Conservation (phyloP, 495 filamentous ascomycete genomes). For the Jackrogersella multiformis region DNA sequence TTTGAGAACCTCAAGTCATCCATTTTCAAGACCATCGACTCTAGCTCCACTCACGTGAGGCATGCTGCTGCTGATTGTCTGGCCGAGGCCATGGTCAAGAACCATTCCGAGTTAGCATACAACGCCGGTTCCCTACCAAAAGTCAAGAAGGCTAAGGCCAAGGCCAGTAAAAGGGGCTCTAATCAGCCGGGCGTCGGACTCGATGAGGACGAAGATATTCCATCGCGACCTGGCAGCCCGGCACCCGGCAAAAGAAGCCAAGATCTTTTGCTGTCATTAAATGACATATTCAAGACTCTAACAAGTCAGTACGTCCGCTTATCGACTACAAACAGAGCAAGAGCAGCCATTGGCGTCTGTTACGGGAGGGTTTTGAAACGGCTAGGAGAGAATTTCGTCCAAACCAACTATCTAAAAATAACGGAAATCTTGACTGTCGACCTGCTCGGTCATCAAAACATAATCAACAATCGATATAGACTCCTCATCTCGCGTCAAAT, state of each 20-base stretch:
- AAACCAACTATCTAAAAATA: constrained; percentile 81
- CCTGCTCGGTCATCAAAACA: constrained; percentile 76
- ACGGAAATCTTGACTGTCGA: constrained; percentile 82
- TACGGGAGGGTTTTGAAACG: constrained; percentile 81
- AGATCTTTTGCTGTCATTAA: constrained; percentile 75
- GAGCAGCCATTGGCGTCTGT: constrained; percentile 86
- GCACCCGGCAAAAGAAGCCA: constrained; percentile 73
- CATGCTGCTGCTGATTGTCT: constrained; percentile 90
- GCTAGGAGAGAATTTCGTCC: constrained; percentile 77
- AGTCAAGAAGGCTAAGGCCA: constrained; percentile 77
- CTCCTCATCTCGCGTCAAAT: constrained; percentile 86
- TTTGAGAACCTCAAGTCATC: constrained; percentile 84
- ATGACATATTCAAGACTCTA: constrained; percentile 81
- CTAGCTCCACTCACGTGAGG: constrained; percentile 73
- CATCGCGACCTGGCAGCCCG: constrained; percentile 77
- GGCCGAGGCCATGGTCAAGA: constrained; percentile 78
- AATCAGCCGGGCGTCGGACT: constrained; percentile 58
- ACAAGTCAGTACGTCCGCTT: constrained; percentile 82
- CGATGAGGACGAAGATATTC: constrained; percentile 80
- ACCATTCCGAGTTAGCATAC: constrained; percentile 71
- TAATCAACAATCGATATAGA: constrained; percentile 87
- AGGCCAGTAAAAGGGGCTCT: constrained; percentile 73
- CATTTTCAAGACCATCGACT: constrained; percentile 88
- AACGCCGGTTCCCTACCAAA: constrained; percentile 65
- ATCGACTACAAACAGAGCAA: constrained; percentile 79